Evolutionary conservation across 768 basidiomycete species (phyloP), one percentile per base, ranked within the genome.

Genomic region (Rhizopogon rudus): DNA sequence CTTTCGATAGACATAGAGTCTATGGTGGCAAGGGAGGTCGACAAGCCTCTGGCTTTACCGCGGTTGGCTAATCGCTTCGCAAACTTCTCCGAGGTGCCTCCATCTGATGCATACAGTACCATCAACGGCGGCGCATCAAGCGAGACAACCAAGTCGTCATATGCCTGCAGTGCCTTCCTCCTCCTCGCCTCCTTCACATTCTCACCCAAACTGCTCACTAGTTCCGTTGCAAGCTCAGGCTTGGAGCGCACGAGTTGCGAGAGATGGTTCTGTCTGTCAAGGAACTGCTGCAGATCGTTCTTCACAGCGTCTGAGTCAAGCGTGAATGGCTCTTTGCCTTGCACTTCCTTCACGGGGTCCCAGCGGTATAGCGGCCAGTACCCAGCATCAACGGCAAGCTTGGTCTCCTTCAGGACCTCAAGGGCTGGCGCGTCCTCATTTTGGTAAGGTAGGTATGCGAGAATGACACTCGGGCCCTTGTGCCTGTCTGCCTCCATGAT

Each of bases 311-410:
- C 92, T 3, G 92, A 94, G 72, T 98, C 97, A 56, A 99, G 84
- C 12, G 81, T 80, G 77, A 99, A 99, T 14, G 91, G 88, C 59
- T 95, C 93, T 65, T 85, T 78, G 41, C 88, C 88, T 43, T 71
- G 72, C 25, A 71, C 72, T 63, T 94, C 91, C 69, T 90, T 88
- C 63, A 81, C 79, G 0, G 97, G 97, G 70, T 99, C 87, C 95
- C 96, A 99, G 54, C 97, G 83, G 78, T 98, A 99, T 51, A 98
- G 76, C 0, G 96, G 96, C 97, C 97, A 98, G 73, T 95, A 96
- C 3, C 96, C 96, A 9, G 90, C 81, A 63, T 98, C 95, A 40
- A 98, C 91, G 5, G 96, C 96, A 49, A 93, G 81, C 68, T 98
- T 99, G 25, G 95, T 99, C 76, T 96, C 93, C 75, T 97, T 95